Evolutionary conservation across 139 green algal species (phyloP).

Genomic region (Volvox reticuliferus): DNA sequence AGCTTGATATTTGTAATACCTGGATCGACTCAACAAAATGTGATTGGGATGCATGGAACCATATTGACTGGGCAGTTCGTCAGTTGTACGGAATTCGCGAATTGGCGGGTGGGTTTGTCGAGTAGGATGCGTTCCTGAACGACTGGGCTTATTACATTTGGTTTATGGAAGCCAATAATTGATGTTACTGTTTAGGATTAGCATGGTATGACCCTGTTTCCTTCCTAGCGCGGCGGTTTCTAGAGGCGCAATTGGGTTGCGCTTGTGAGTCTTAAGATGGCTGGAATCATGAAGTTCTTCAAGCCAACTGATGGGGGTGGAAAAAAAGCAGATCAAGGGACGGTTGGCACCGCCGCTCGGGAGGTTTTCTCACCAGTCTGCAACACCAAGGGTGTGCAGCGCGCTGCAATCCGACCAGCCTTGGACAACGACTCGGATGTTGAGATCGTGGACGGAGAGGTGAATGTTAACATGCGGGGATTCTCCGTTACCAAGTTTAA

Average conservation of each 20-base stretch:
- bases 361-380: neutral
- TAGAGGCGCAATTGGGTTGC: no score
- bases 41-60: no score
- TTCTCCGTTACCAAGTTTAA: slow-evolving; percentile 8
- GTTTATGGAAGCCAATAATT: no score
- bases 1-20: neutral
- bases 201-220: neutral
- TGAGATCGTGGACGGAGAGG: neutral
- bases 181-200: no score
- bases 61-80: no score
- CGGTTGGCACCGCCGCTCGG: neutral
- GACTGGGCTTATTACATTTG: no score
- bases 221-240: neutral
- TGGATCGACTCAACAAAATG: no score
- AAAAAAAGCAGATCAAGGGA: neutral
- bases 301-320: neutral
- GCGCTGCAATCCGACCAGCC: neutral
- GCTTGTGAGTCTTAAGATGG: neutral
- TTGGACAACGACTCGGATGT: slow-evolving; percentile 16
- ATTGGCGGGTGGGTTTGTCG: no score
- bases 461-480: neutral
- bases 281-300: slow-evolving; percentile 36
- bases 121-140: no score
- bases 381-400: slow-evolving; percentile 6
- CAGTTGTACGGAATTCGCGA: no score